Percentiles rank a stretch among this genome's conserved stretches.
Evolutionary conservation across 2,329 filamentous ascomycete genomes (phyloP).

Genomic region (Microsporum audouinii): DNA sequence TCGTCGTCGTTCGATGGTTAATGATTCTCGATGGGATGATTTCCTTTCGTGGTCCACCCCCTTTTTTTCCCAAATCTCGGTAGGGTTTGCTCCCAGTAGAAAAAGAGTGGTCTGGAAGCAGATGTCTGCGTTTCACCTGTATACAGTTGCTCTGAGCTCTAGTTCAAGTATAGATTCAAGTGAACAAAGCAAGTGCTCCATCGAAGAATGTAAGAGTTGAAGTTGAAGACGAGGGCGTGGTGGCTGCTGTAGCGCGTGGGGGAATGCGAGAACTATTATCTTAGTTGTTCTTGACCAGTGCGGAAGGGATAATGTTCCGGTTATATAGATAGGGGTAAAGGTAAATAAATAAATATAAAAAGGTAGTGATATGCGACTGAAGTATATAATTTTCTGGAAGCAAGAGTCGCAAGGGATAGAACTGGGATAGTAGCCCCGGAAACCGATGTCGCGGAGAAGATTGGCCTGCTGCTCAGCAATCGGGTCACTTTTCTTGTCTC

Average conservation of each 20-base stretch:
- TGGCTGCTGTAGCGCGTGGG: constrained; percentile 1
- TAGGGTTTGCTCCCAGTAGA: neutral
- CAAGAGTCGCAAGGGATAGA: neutral
- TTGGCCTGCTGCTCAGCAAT: neutral
- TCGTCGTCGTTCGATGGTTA: neutral
- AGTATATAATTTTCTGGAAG: neutral
- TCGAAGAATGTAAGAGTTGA: constrained; percentile 14
- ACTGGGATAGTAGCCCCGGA: neutral
- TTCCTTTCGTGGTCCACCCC: neutral
- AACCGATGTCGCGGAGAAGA: neutral
- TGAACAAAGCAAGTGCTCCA: constrained; percentile 19
- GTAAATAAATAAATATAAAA: neutral
- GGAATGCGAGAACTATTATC: neutral
- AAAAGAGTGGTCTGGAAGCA: constrained; percentile 1
- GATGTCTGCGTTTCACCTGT: constrained; percentile 15
- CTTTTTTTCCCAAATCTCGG: neutral
- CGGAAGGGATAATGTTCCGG: constrained; percentile 4
- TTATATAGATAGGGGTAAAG: neutral
- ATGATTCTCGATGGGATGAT: neutral
- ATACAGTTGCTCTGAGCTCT: constrained; percentile 18
- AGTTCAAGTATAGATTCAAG: constrained; percentile 19
- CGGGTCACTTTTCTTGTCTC: neutral
- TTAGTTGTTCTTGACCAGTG: neutral
- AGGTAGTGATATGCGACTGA: neutral
- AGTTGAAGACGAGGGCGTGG: constrained; percentile 1